Conservation (phyloP, 345 rosid species). For the Populus deltoides region DNA sequence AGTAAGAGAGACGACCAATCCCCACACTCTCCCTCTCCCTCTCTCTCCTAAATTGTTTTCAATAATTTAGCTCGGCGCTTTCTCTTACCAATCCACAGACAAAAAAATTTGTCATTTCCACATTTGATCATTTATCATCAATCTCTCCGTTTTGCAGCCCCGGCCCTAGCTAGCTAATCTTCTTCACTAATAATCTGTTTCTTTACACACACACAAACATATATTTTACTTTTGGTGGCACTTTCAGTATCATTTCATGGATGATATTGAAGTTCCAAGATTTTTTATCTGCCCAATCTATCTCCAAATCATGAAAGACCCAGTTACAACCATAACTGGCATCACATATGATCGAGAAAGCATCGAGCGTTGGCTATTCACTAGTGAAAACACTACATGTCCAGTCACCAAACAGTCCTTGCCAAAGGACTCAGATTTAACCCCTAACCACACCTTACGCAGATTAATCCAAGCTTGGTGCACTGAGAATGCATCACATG, state of each 20-base stretch:
- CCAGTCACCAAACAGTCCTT: slow-evolving; percentile 66
- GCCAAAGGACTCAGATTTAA: slow-evolving; percentile 53
- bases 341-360: slow-evolving; percentile 80
- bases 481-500: slow-evolving; percentile 45
- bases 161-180: not conserved
- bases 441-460: slow-evolving; percentile 75
- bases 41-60: not conserved
- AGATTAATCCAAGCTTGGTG: slow-evolving; percentile 73
- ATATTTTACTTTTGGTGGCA: not conserved
- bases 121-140: not conserved
- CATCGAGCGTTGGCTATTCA: slow-evolving; percentile 72
- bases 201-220: not conserved
- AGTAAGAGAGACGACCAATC: slow-evolving; percentile 16
- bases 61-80: slow-evolving; percentile 22
- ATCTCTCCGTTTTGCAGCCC: not conserved
- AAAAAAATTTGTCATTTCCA: not conserved
- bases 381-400: slow-evolving; percentile 32
- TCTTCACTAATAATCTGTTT: not conserved
- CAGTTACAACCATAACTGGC: slow-evolving; percentile 68
- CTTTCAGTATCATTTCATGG: slow-evolving; percentile 16
- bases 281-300: slow-evolving; percentile 78
- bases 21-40: not conserved
- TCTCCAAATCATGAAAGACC: slow-evolving; percentile 82
- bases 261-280: slow-evolving; percentile 59
- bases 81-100: slow-evolving; percentile 23